These are phyloP conservation scores for Neofusicoccum laricinum DNA, from an alignment of 2,329 filamentous ascomycete species.

Conservation along the genomic window DNA sequence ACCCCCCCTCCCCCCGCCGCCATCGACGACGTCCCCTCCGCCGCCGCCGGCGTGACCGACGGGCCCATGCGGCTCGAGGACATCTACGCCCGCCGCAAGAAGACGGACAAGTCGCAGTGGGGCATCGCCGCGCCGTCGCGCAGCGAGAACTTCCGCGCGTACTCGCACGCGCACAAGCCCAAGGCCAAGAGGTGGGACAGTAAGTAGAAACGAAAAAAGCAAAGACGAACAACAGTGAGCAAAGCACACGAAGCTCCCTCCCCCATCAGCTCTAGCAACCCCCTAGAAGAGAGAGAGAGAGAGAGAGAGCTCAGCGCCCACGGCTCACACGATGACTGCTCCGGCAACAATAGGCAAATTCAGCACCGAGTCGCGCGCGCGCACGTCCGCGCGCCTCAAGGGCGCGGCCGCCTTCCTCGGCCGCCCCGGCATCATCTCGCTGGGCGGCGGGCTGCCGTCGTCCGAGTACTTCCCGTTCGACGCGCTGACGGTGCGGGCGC, in stretches of 20 bases:
- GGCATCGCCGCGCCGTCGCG: conserved; percentile 74
- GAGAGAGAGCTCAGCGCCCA: neutral
- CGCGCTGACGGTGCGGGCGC: conserved; percentile 70
- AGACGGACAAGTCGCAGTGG: conserved; percentile 67
- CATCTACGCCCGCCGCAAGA: conserved; percentile 65
- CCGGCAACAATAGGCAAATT: too few species aligned
- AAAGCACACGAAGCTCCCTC: too few species aligned
- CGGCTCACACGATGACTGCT: too few species aligned
- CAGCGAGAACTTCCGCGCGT: conserved; percentile 79
- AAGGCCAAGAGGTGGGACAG: conserved; percentile 81
- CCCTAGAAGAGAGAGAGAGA: neutral
- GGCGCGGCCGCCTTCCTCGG: conserved; percentile 75
- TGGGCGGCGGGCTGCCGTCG: conserved; percentile 88
- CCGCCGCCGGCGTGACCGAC: conserved; percentile 44
- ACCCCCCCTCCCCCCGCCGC: neutral
- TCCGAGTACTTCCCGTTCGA: conserved; percentile 92
- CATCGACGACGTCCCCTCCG: neutral
- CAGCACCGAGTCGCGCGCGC: conserved; percentile 53
- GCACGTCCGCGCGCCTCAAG: conserved; percentile 66
- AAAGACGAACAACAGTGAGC: neutral
- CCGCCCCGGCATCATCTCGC: conserved; percentile 80
- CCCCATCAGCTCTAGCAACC: too few species aligned
- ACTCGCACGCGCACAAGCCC: conserved; percentile 62
- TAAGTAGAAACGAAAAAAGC: conserved; percentile 49
- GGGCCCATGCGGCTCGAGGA: conserved; percentile 53